A percentile compares a stretch with the other conserved stretches of the same genome.
Conservation (phyloP, 148 eudicot genomes). For the Rhododendron williamsianum region DNA sequence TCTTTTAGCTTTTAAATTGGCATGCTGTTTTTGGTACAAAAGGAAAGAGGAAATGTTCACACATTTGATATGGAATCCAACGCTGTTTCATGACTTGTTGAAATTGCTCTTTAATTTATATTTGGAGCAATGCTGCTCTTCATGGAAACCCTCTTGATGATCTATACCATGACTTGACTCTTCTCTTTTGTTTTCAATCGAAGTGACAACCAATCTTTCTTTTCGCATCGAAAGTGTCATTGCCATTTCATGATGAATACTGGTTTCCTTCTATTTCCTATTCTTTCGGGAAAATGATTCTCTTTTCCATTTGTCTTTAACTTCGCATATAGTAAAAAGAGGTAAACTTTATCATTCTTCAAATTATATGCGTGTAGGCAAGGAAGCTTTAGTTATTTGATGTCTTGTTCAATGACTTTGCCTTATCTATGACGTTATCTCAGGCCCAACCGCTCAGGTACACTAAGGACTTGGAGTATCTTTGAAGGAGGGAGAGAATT, state of each 20-base stretch:
- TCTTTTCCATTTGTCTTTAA: background rate
- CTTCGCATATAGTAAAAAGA: background rate
- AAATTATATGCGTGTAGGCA: conserved; percentile 39
- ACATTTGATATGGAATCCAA: background rate
- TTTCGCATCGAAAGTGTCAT: background rate
- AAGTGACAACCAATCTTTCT: background rate
- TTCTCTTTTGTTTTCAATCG: background rate
- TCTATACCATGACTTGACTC: background rate
- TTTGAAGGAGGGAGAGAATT: no score
- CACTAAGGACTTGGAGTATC: background rate
- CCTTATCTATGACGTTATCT: no score
- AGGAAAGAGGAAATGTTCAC: background rate
- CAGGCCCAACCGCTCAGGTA: background rate
- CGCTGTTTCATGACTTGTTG: background rate
- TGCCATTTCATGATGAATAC: background rate
- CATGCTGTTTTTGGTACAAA: background rate
- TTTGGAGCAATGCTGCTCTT: background rate
- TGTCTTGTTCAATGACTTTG: no score
- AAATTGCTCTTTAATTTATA: background rate
- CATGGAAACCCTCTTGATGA: background rate
- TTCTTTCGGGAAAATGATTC: background rate
- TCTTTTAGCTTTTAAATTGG: background rate
- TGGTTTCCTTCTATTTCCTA: background rate
- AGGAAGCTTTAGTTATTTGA: conserved; percentile 43
- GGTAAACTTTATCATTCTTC: background rate